Base-by-base conservation (phyloP, 2,329 filamentous ascomycete species). In the Aspergillus pseudoviridinutans region DNA sequence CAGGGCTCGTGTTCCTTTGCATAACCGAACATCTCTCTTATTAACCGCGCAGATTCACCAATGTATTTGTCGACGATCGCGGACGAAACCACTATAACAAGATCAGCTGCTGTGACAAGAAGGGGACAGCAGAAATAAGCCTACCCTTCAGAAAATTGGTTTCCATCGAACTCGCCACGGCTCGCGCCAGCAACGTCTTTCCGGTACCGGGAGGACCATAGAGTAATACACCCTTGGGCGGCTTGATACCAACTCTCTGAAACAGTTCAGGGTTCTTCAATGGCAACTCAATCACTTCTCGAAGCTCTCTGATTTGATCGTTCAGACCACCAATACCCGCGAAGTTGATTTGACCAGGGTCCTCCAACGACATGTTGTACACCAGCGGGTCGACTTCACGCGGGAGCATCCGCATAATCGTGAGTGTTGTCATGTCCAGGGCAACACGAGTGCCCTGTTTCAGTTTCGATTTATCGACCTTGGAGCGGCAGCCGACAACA, bases 31-130 rank as follows among this genome's bases (percentile, higher is more conserved):
- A 99, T 99, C 77, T 99, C 94, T 75, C 94, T 88, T 71, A 99
- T 99, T 64, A 99, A 82, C 65, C 95, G 89, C 41, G 94, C 94
- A 10, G 94, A 99, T 79, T 99, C 94, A 76, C 94, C 94, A 64
- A 99, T 99, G 74, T 99, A 99, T 78, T 99, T 99, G 82, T 99
- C 95, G 62, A 99, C 94, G 71, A 99, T 99, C 28, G 94, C 95
- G 47, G 94, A 99, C 3, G 94, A 97, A 29, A 99, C 94, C 61
- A 99, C 94, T 96, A 66, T 24, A 52, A 47, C 49, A 53, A 6
- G 57, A 55, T 60, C 32, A 63, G 61, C 24, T 50, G 44, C 6
- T 25, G 20, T 4, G 14, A 12, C 41, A 25, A 24, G 5, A 24
- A 44, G 35, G 12, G 22, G 27, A n/a, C 49, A 20, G 44, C 49